A percentile compares a stretch with the other conserved stretches of the same genome.
phyloP scores from a whole-genome alignment of 2,329 filamentous ascomycete species.

The Apiospora sp. region DNA sequence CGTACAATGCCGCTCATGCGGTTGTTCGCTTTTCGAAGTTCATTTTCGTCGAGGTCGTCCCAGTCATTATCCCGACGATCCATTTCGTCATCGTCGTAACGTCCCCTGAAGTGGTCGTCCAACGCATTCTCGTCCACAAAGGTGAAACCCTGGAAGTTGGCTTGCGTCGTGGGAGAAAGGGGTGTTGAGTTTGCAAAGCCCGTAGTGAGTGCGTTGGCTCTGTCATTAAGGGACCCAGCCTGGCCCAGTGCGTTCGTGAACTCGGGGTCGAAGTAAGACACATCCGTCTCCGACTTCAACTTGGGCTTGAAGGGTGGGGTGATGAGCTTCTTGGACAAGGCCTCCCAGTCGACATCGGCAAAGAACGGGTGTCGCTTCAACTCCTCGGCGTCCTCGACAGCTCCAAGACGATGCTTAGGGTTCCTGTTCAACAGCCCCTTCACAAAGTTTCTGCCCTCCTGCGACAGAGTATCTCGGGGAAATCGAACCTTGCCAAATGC shows the following conservation, averaged over 20 bases:
- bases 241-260: conserved; percentile 94
- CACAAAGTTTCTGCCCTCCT: conserved; percentile 96
- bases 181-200: conserved; percentile 87
- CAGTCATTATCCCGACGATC: conserved; percentile 60
- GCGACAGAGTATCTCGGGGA: conserved; percentile 90
- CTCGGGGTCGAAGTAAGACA: conserved; percentile 97
- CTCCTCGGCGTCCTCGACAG: conserved; percentile 89
- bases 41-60: conserved; percentile 65
- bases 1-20: conserved; percentile 71
- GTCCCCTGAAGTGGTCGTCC: conserved; percentile 78
- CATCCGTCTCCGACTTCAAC: conserved; percentile 93
- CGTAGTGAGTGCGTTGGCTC: conserved; percentile 84
- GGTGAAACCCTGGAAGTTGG: conserved; percentile 97
- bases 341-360: conserved; percentile 89
- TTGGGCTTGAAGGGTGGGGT: conserved; percentile 98
- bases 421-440: conserved; percentile 97
- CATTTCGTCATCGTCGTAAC: conserved; percentile 66
- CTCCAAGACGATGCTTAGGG: conserved; percentile 92
- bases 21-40: conserved; percentile 58
- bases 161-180: conserved; percentile 92
- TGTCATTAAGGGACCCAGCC: conserved; percentile 87
- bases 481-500: conserved; percentile 98
- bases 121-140: conserved; percentile 98
- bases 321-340: conserved; percentile 87
- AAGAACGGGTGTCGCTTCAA: conserved; percentile 96